Base-by-base conservation (phyloP, 2,329 filamentous ascomycete genomes). In the Epichloe bromicola region DNA sequence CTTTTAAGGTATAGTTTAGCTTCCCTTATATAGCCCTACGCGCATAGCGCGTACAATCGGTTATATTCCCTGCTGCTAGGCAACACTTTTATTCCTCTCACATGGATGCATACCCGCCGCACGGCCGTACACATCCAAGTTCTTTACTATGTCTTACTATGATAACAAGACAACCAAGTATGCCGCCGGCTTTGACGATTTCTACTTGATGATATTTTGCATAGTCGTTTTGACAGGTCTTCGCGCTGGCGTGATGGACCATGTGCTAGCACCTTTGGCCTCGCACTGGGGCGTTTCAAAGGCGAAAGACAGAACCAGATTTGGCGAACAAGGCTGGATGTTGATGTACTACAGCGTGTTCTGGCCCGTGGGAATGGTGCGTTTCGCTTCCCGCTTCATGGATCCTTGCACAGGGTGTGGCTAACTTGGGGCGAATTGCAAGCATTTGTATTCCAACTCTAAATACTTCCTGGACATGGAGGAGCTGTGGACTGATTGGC, bases 291-390 rank as follows among this genome's bases (percentile, higher is more conserved):
- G 91, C 38, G 78, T 96, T 59, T 75, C 77, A 58, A 85, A 83
- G 62, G 74, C 73, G 63, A 96, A 95, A 70, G 80, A 82, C 46
- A 73, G 84, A 51, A 80, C 86, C 45, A 79, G 91, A 53, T 94
- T 97, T 68, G 88, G 88, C 54, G 93, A 98, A 70, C 93, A 98
- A 70, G 87, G 83, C 44, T 97, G 90, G 87, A 74, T 95, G 63
- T 70, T 93, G 52, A 67, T 91, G 47, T 96, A 96, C 70, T 91
- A 90, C 67, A 72, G 72, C 45, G 70, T 83, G 51, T 90, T 89
- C 64, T 96, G 88, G 85, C 75, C 80, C 11, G 71, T 93, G 55
- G 93, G 91, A 58, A 76, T 93, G 74, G 87, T 94, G 74, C 59
- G 83, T 69, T 15, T 4, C 33, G 4, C 15, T 30, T n/a, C 14